phyloP scores from a whole-genome alignment of 2,329 filamentous ascomycete species.

The Hymenoscyphus occultus region DNA sequence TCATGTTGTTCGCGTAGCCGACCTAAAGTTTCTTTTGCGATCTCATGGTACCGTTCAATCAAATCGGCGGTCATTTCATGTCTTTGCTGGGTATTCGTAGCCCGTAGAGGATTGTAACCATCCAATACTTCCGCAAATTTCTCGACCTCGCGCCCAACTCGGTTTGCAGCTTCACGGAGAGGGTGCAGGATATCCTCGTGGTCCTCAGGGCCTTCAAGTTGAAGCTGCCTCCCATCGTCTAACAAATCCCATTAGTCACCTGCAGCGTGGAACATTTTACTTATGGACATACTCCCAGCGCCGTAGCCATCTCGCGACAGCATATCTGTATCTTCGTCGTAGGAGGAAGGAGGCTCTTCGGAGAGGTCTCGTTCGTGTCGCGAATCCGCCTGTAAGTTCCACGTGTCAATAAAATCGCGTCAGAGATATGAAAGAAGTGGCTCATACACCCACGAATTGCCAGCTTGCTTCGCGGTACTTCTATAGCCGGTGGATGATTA shows the following conservation, averaged over 20 bases:
- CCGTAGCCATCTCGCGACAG: constrained; percentile 30
- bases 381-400: constrained; percentile 24
- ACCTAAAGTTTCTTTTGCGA: constrained; percentile 47
- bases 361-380: constrained; percentile 34
- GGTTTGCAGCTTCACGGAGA: constrained; percentile 62
- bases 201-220: constrained; percentile 39
- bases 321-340: constrained; percentile 38
- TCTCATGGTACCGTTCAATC: constrained; percentile 61
- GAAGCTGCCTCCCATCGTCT: constrained; percentile 29
- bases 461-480: constrained; percentile 34
- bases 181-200: constrained; percentile 52
- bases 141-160: constrained; percentile 78
- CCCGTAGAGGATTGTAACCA: constrained; percentile 59
- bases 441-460: constrained; percentile 33
- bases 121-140: constrained; percentile 82
- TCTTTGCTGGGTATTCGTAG: constrained; percentile 49
- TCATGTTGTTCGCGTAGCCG: constrained; percentile 42
- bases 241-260: neutral
- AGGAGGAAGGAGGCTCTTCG: constrained; percentile 34
- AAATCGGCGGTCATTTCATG: constrained; percentile 67
- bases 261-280: neutral
- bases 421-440: neutral
- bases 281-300: constrained; percentile 27
- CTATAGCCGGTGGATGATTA: constrained; percentile 25
- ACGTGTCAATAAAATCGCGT: constrained; percentile 4